Percentiles rank a stretch among this genome's conserved stretches.
Evolutionary conservation across 257 asterid genomes (phyloP).

Genomic region (Przewalskia tangutica): DNA sequence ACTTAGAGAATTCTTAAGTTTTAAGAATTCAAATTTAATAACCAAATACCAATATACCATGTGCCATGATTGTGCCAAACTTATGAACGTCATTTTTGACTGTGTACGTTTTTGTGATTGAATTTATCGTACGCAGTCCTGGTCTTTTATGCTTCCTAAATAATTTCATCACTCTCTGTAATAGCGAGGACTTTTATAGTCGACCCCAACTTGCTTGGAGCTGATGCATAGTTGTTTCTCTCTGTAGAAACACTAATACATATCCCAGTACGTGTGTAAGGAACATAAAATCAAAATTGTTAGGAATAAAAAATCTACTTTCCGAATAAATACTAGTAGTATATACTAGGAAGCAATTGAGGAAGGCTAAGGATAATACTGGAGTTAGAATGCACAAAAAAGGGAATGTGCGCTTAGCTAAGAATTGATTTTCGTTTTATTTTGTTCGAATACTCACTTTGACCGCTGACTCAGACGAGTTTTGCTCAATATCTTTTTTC

Average conservation of each 20-base stretch:
- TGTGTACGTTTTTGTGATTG: neutral
- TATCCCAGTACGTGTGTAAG: neutral
- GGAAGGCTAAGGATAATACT: neutral
- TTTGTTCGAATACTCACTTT: neutral
- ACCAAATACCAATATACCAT: neutral
- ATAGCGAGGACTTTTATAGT: too few relatives aligned
- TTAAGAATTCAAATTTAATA: neutral
- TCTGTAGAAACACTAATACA: neutral
- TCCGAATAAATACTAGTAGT: neutral
- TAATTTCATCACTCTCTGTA: neutral
- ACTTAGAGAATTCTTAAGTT: neutral
- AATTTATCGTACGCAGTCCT: neutral
- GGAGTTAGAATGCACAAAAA: neutral
- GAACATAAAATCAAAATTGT: neutral
- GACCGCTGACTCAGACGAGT: neutral
- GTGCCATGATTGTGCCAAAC: neutral
- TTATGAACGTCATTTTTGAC: neutral
- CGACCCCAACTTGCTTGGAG: too few relatives aligned
- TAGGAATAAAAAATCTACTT: neutral
- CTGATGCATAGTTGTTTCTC: too few relatives aligned
- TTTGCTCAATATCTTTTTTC: neutral
- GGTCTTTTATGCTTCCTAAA: neutral
- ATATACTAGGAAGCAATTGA: neutral
- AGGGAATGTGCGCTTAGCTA: neutral
- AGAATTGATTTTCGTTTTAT: neutral